Percentiles rank a stretch among this genome's conserved stretches.
These are phyloP conservation scores for Aurifilum marmelostoma DNA, from an alignment of 2,329 filamentous ascomycete species.

Conservation along the genomic window DNA sequence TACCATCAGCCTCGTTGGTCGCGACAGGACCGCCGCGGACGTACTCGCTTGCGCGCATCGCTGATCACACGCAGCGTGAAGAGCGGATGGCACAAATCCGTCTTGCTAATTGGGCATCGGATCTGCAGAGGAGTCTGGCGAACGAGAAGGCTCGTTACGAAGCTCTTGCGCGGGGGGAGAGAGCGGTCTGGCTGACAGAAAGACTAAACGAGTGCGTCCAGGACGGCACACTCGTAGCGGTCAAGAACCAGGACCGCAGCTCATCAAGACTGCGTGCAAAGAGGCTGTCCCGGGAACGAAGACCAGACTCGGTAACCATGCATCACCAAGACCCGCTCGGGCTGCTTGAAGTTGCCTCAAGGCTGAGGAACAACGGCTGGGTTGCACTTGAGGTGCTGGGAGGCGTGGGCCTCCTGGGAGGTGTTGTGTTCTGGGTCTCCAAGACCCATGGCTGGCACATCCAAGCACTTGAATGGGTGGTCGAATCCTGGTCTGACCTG, in stretches of 20 bases:
- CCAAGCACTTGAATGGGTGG: constrained; percentile 35
- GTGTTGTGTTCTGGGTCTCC: constrained; percentile 66
- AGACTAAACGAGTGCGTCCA: constrained; percentile 67
- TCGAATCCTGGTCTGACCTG: constrained; percentile 37
- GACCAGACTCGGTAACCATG: constrained; percentile 25
- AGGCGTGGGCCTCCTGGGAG: constrained; percentile 73
- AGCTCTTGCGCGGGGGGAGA: constrained; percentile 61
- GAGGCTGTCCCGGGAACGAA: constrained; percentile 8
- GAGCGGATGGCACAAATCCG: constrained; percentile 54
- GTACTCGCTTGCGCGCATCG: constrained; percentile 64
- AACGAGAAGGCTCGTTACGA: constrained; percentile 74
- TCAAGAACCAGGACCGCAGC: constrained; percentile 33
- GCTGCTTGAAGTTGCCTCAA: constrained; percentile 69
- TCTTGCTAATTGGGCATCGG: constrained; percentile 79
- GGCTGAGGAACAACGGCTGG: constrained; percentile 66
- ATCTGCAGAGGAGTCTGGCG: constrained; percentile 75
- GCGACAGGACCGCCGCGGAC: constrained; percentile 41
- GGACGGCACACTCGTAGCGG: constrained; percentile 64
- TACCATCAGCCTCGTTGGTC: constrained; percentile 20
- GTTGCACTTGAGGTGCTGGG: constrained; percentile 74
- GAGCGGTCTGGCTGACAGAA: constrained; percentile 71
- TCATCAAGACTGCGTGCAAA: constrained; percentile 18
- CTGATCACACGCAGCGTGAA: constrained; percentile 44
- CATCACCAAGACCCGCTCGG: constrained; percentile 76
- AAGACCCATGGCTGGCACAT: constrained; percentile 35